phyloP scores from a whole-genome alignment of 768 basidiomycete species.

The Tricholoma terreum region DNA sequence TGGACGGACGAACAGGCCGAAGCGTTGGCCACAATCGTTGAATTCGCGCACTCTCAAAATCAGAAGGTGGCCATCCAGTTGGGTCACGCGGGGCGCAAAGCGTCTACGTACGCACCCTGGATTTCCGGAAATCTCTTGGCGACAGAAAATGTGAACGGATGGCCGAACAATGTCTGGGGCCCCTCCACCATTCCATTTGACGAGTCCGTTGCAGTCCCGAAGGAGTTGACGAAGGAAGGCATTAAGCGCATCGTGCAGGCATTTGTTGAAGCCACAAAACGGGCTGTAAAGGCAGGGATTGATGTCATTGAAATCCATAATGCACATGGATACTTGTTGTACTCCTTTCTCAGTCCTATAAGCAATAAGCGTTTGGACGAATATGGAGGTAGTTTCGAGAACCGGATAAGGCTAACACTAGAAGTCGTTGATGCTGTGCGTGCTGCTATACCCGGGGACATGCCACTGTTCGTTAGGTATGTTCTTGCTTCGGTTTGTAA shows the following conservation, averaged over 20 bases:
- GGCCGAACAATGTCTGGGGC: constrained; percentile 52
- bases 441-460: constrained; percentile 50
- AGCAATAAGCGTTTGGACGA: constrained; percentile 63
- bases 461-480: constrained; percentile 73
- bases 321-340: constrained; percentile 61
- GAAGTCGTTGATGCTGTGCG: constrained; percentile 66
- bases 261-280: constrained; percentile 48
- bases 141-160: constrained; percentile 41
- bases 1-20: constrained; percentile 61
- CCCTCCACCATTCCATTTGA: constrained; percentile 50
- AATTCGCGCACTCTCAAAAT: constrained; percentile 69
- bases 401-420: constrained; percentile 57
- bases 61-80: constrained; percentile 75
- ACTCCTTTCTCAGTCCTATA: constrained; percentile 55
- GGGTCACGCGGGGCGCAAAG: constrained; percentile 77
- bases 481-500: constrained; percentile 10
- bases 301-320: constrained; percentile 62
- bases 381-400: constrained; percentile 73
- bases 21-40: constrained; percentile 48
- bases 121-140: constrained; percentile 35
- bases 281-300: constrained; percentile 58
- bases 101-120: constrained; percentile 63
- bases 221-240: constrained; percentile 52
- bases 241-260: constrained; percentile 56
- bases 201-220: constrained; percentile 46